Percentiles rank a stretch among this genome's conserved stretches.
Evolutionary conservation across 305 asterid species (phyloP).

Genomic region (Solanum hybrid): DNA sequence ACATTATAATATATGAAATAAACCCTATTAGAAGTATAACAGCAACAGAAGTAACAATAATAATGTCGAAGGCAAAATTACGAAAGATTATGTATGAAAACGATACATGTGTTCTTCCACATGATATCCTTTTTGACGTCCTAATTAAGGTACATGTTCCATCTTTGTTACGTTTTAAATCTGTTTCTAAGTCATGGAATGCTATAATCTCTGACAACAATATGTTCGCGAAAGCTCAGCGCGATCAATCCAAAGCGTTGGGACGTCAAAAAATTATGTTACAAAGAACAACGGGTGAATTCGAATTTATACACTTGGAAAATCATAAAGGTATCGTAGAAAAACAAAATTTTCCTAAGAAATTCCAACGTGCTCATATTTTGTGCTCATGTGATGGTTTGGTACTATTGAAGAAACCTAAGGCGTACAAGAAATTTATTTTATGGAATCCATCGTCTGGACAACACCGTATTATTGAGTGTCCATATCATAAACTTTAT

Average conservation of each 20-base stretch:
- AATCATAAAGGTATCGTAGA: neutral
- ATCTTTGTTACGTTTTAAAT: no score
- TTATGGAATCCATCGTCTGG: neutral
- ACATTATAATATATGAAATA: neutral
- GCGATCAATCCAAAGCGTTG: neutral
- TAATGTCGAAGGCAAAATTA: neutral
- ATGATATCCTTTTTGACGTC: neutral
- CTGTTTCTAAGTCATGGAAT: neutral
- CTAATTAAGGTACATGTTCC: neutral
- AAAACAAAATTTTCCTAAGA: neutral
- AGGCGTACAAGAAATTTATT: neutral
- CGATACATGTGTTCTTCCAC: neutral
- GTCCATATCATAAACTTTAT: neutral
- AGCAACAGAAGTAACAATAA: no score
- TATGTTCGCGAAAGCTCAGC: neutral
- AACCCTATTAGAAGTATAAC: no score
- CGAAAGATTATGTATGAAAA: neutral
- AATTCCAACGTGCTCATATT: neutral
- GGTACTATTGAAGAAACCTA: neutral
- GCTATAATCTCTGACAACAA: neutral
- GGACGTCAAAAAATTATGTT: neutral
- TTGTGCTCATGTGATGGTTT: neutral
- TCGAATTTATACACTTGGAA: neutral
- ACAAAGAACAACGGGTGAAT: neutral
- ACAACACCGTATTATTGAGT: neutral